These are phyloP conservation scores for Aspergillus versicolor DNA, from an alignment of 2,329 filamentous ascomycete species.

Conservation along the genomic window DNA sequence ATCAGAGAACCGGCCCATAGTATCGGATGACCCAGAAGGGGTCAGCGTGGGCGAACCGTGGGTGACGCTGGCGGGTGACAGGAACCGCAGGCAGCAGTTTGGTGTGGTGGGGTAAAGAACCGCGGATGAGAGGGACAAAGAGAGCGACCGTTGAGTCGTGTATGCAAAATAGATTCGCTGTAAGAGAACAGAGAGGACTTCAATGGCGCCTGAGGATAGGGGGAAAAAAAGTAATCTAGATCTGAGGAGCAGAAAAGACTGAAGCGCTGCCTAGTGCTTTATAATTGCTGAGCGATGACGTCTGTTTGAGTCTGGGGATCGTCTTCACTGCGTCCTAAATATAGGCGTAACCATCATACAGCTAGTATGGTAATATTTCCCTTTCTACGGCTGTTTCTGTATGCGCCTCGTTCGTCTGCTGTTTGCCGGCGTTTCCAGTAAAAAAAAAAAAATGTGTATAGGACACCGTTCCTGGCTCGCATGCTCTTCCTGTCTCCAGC, in stretches of 20 bases:
- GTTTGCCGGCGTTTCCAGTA: not conserved
- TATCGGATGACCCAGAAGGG: conserved; percentile 14
- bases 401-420: conserved; percentile 2
- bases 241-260: not conserved
- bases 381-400: not conserved
- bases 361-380: conserved; percentile 9
- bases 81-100: conserved; percentile 19
- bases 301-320: conserved; percentile 6
- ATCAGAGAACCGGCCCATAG: conserved; percentile 41
- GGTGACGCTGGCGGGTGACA: conserved; percentile 38
- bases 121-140: not conserved
- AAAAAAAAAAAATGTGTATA: not conserved
- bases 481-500: not conserved
- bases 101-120: conserved; percentile 19
- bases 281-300: conserved; percentile 10
- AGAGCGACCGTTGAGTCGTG: not conserved
- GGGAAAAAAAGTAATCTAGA: not conserved
- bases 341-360: conserved; percentile 3
- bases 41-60: conserved; percentile 30
- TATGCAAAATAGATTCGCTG: too few relatives aligned
- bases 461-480: not conserved
- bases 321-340: not conserved
- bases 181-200: not conserved
- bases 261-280: conserved; percentile 3
- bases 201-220: not conserved